Evolutionary conservation across 441 rosid species (phyloP).

Genomic region (Croton laevigatus): DNA sequence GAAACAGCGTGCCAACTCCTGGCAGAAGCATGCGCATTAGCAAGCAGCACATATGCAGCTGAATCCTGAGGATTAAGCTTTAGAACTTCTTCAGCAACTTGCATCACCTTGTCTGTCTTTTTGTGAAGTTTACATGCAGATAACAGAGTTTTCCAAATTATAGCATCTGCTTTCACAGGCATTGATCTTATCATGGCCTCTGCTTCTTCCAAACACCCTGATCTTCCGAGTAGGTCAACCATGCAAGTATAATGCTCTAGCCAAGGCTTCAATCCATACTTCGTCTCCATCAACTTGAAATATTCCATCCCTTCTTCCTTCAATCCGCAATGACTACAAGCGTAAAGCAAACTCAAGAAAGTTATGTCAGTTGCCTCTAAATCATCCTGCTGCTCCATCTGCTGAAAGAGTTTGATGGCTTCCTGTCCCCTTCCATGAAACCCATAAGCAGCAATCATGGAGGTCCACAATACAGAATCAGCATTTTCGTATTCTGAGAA

Average conservation of each 20-base stretch:
- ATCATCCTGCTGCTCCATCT: conserved; percentile 42
- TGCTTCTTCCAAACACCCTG: conserved; percentile 72
- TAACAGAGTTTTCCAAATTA: conserved; percentile 87
- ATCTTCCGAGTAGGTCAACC: conserved; percentile 81
- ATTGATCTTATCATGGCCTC: conserved; percentile 65
- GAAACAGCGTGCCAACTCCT: conserved; percentile 77
- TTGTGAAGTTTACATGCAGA: conserved; percentile 81
- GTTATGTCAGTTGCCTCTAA: conserved; percentile 64
- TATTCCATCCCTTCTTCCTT: conserved; percentile 65
- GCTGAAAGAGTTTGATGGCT: conserved; percentile 61
- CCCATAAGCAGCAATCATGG: conserved; percentile 83
- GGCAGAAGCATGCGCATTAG: conserved; percentile 68
- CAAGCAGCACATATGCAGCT: conserved; percentile 72
- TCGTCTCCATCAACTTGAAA: conserved; percentile 56
- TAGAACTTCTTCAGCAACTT: conserved; percentile 64
- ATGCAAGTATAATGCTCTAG: conserved; percentile 73
- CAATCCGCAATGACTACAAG: conserved; percentile 86
- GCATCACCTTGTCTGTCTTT: conserved; percentile 58
- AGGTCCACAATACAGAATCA: conserved; percentile 72
- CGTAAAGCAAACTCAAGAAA: conserved; percentile 76
- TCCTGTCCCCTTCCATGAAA: conserved; percentile 76
- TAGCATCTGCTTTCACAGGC: conserved; percentile 61
- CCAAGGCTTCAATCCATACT: conserved; percentile 53
- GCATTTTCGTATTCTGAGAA: conserved; percentile 49
- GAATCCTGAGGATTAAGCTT: conserved; percentile 71